Evolutionary conservation across 768 basidiomycete genomes (phyloP).

Genomic region (Psilocybe subaeruginosa): DNA sequence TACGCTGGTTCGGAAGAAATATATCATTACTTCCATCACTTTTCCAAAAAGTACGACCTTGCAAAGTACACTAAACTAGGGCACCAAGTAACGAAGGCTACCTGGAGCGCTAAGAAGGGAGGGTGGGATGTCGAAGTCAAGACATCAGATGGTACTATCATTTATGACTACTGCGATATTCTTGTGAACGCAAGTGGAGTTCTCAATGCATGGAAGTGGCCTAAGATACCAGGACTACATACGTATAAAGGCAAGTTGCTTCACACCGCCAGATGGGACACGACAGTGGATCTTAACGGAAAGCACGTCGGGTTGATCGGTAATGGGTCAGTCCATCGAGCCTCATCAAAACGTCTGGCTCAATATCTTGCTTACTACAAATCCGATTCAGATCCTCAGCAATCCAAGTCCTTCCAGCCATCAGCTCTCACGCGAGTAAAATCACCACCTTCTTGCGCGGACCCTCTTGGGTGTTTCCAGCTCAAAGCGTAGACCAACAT

Average conservation of each 20-base stretch:
- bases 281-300: conserved; percentile 19
- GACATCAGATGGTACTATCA: conserved; percentile 13
- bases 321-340: conserved; percentile 24
- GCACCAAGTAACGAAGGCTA: conserved; percentile 29
- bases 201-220: conserved; percentile 42
- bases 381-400: conserved; percentile 29
- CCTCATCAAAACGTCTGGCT: background rate
- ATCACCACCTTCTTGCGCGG: conserved; percentile 35
- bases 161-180: conserved; percentile 31
- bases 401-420: conserved; percentile 36
- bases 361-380: background rate
- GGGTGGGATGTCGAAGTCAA: conserved; percentile 32
- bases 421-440: conserved; percentile 36
- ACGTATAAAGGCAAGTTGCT: conserved; percentile 20
- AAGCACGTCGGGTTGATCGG: conserved; percentile 23
- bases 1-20: conserved; percentile 36
- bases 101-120: conserved; percentile 28
- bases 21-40: conserved; percentile 29
- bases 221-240: conserved; percentile 24
- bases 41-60: conserved; percentile 31
- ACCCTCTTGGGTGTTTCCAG: conserved; percentile 32
- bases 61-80: conserved; percentile 30
- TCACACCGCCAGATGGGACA: conserved; percentile 25
- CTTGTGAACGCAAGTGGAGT: conserved; percentile 35
- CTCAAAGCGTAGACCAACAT: conserved; percentile 27